Evolutionary conservation across 345 rosid genomes (phyloP), one percentile per base, ranked within the genome.

Genomic region (Gossypium australe): DNA sequence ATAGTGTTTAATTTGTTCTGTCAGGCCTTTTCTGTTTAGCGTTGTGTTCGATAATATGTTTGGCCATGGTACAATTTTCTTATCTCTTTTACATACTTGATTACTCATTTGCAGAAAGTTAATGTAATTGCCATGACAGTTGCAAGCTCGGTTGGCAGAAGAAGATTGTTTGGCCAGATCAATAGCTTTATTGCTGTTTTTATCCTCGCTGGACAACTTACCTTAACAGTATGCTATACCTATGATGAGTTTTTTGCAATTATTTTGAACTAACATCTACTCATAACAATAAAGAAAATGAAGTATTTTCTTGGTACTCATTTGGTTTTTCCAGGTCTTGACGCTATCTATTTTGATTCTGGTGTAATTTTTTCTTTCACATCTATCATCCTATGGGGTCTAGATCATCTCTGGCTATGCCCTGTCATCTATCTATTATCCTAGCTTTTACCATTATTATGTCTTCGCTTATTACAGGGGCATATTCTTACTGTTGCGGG

Each of bases 141-240:
- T 73, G 82, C 86, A 80, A 87, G 90, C 79, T 87, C 97, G 27
- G 73, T 88, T 75, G 98, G 87, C 29, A 86, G 97, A 78, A 92
- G 97, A 83, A 90, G 75, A 83, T 79, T 94, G 82, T 88, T 92
- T 79, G 97, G 94, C 7, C 89, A 94, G 91, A 94, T 94, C 82
- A 94, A 94, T 79, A 89, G 97, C 92, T 92, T 94, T 38, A 88
- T 92, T 79, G 98, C 97, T 73, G 81, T 90, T 70, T 94, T 94
- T 85, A 92, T 94, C 81, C 97, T 94, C 34, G 84, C 84, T 73
- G 98, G 97, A 81, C 98, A 92, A 84, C 89, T 94, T 67, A 92
- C 97, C 57, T 79, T 92, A 80, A 94, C 97, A 73, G 97, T 94
- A 86, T 47, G 82, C 61, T 75, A 49, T 18, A 22, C 49, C 43